These are phyloP conservation scores for Avena insularis DNA, from an alignment of 176 grass and related monocot species.

Conservation along the genomic window DNA sequence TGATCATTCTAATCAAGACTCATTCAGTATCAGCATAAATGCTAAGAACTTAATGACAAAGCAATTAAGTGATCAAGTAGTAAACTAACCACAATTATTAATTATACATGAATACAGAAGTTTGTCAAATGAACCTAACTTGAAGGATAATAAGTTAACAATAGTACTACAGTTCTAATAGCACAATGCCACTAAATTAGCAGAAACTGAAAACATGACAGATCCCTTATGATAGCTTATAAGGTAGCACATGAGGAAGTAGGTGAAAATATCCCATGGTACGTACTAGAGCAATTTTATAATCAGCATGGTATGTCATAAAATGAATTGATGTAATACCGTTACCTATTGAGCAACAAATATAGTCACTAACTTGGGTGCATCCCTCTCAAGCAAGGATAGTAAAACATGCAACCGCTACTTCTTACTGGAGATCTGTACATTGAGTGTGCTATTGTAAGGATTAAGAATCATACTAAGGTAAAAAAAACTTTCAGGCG, in stretches of 20 bases:
- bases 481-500: conserved; percentile 9
- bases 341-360: conserved; percentile 88
- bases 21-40: conserved; percentile 21
- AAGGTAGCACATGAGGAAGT: background rate
- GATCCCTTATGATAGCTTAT: background rate
- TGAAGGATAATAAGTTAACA: background rate
- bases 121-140: background rate
- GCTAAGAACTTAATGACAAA: background rate
- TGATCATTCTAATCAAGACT: background rate
- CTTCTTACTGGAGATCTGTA: conserved; percentile 84
- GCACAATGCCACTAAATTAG: background rate
- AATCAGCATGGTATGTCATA: conserved; percentile 8
- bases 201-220: background rate
- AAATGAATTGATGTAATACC: conserved; percentile 13
- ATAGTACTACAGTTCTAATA: background rate
- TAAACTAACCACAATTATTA: conserved; percentile 9
- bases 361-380: conserved; percentile 81
- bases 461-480: conserved; percentile 2
- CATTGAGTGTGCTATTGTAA: conserved; percentile 21
- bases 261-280: no score
- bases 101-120: background rate
- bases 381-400: conserved; percentile 71
- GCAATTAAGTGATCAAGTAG: background rate
- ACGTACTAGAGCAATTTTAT: background rate
- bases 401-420: conserved; percentile 70